Conservation (phyloP, 2,329 filamentous ascomycete genomes). For the Volutella citrinella region DNA sequence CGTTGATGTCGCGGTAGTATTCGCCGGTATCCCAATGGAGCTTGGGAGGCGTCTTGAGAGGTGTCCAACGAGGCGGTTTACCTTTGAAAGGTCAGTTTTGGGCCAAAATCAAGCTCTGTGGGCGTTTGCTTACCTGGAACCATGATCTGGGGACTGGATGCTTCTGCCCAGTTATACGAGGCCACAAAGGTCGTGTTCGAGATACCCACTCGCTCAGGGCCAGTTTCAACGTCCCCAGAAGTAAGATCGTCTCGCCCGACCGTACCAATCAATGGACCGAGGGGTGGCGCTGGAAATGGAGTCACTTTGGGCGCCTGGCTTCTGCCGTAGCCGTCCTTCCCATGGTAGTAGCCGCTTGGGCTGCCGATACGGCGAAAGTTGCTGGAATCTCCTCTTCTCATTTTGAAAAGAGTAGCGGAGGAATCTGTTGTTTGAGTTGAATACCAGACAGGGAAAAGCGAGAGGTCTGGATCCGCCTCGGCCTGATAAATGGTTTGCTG, state of each 20-base stretch:
- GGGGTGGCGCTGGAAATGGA: conserved; percentile 14
- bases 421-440: too few relatives aligned
- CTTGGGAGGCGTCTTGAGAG: background rate
- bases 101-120: too few relatives aligned
- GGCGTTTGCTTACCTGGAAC: conserved; percentile 42
- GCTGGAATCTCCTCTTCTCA: too few relatives aligned
- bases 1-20: conserved; percentile 55
- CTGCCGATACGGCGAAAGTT: too few relatives aligned
- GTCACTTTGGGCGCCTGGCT: background rate
- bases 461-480: too few relatives aligned
- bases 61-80: conserved; percentile 22
- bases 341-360: too few relatives aligned
- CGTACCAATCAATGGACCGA: conserved; percentile 21
- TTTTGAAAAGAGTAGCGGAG: too few relatives aligned
- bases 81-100: conserved; percentile 13
- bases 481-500: too few relatives aligned
- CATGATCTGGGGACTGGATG: conserved; percentile 38
- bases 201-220: conserved; percentile 21
- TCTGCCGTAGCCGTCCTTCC: too few relatives aligned
- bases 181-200: conserved; percentile 37
- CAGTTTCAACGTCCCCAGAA: background rate
- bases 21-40: conserved; percentile 37
- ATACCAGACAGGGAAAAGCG: too few relatives aligned
- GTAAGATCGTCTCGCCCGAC: conserved; percentile 13
- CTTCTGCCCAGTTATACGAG: conserved; percentile 50